Base-by-base conservation (phyloP, 495 filamentous ascomycete species). In the Alectoria sarmentosa region DNA sequence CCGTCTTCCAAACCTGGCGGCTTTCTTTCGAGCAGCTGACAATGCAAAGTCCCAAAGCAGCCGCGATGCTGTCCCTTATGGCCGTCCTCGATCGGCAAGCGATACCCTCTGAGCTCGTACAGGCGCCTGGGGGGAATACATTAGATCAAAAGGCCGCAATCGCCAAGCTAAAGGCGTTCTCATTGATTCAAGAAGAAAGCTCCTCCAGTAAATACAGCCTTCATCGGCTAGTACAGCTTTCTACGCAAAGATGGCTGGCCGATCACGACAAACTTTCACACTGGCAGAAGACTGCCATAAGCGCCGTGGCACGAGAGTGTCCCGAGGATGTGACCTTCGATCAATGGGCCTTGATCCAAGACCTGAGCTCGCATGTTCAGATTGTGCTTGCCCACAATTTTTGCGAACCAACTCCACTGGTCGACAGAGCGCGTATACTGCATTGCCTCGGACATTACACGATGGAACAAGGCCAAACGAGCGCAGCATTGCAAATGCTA, bases 1-100 rank as follows among this genome's bases (percentile, higher is more conserved):
- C 76, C 4, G 68, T 82, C 8, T 68, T 78, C n/a, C 73, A 69
- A 8, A 80, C 78, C 26, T 82, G 76, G 78, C 61, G 74, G 61
- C 70, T 82, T n/a, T 79, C 79, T 0, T 83, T 82, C 64, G 71
- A 79, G 15, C 74, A 78, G 13, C 77, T 83, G 14, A 58, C 55
- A 2, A 62, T 69, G 7, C 69, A 71, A 42, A 41, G 62, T 52
- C 69, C 65, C 0, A 65, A 70, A 32, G 73, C 78, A 1, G 69
- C 73, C 1, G 66, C 76, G 28, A 64, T 81, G 3, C 64, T 79
- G 30, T 71, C 76, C 10, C 66, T 80, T 0, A 80, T 79, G 74
- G 75, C 74, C 58, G 71, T 80, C 58, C 78, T 79, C 58, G 75
- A 79, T 65, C 70, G 72, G 54, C 72, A 76, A 66, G 73, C 69